Conservation (phyloP, 2,329 filamentous ascomycete species). For the Diaporthe eres region DNA sequence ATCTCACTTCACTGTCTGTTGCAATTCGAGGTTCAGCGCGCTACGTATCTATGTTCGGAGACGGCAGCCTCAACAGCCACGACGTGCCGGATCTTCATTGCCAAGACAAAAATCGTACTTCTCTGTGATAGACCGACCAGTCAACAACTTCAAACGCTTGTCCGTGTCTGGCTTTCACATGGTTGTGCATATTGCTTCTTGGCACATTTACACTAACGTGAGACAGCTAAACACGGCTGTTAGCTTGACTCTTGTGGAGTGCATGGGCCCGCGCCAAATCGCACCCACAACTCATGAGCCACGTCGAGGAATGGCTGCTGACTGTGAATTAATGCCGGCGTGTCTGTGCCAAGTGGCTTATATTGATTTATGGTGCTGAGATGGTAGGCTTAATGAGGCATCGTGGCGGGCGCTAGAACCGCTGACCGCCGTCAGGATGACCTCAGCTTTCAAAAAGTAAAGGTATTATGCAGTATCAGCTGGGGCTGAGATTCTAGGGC, state of each 20-base stretch:
- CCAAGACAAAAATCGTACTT: neutral
- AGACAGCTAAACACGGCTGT: neutral
- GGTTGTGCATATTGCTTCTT: neutral
- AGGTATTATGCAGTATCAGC: neutral
- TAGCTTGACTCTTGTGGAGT: neutral
- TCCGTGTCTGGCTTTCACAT: neutral
- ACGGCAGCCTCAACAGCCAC: neutral
- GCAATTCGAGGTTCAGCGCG: neutral
- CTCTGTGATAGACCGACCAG: neutral
- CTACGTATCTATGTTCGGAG: neutral
- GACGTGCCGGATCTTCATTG: neutral
- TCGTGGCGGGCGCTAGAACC: conserved; percentile 18
- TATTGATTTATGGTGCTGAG: conserved; percentile 16
- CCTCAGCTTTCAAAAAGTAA: conserved; percentile 17
- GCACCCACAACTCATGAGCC: neutral
- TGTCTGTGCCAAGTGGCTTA: conserved; percentile 14
- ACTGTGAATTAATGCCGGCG: neutral
- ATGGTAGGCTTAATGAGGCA: neutral
- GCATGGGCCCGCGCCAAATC: neutral
- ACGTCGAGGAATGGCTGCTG: neutral
- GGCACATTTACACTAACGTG: neutral
- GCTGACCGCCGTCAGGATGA: neutral
- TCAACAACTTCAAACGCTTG: too few relatives aligned
- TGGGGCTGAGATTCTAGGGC: neutral
- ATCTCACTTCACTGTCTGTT: neutral